Base-by-base conservation (phyloP, 352 stramenopile species). In the Pythium rhizo-oryzae region DNA sequence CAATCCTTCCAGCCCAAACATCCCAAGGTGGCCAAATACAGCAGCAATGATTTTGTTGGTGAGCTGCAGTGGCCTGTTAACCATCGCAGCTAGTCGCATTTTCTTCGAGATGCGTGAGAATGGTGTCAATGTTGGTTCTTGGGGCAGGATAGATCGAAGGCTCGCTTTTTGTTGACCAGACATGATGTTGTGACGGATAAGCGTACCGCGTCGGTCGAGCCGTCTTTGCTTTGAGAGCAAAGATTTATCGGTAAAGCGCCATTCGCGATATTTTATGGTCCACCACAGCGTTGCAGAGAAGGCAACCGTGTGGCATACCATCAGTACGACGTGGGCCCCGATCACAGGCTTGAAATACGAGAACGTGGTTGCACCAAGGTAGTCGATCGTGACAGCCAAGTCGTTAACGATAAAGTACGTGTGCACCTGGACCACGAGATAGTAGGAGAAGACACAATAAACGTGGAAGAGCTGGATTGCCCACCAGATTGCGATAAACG, bases 331-430 rank as follows among this genome's bases (percentile, higher is more conserved):
- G 35, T 52, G 7, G 18, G 44, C 44, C 7, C 44, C 50, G 21
- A 67, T 67, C n/a, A 67, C 59, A 28, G 59, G 41, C 16, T 59
- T 23, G 23, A 66, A 66, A 16, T 43, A 66, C n/a, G 46, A 28
- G 37, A 66, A 52, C 3, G 49, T 53, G 4, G 28, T 43, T 7
- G 8, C 19, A 8, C 59, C 59, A 30, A 66, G 35, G 28, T 59
- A 66, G 47, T 59, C 49, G 23, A 66, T 66, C 8, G 59, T 66
- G 30, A 47, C 49, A 4, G 23, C 12, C 11, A 66, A 15, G 13
- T 56, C 21, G 18, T 59, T n/a, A 2, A 43, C 33, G 24, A 66
- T 46, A 23, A 66, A 58, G 23, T 59, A 66, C 4, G 47, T 18
- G 30, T 66, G 59, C 4, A 66, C 8, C n/a, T 59, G 30, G 30